These are phyloP conservation scores for Sphaerulina vaccinii DNA, from an alignment of 2,329 filamentous ascomycete genomes.

Conservation along the genomic window DNA sequence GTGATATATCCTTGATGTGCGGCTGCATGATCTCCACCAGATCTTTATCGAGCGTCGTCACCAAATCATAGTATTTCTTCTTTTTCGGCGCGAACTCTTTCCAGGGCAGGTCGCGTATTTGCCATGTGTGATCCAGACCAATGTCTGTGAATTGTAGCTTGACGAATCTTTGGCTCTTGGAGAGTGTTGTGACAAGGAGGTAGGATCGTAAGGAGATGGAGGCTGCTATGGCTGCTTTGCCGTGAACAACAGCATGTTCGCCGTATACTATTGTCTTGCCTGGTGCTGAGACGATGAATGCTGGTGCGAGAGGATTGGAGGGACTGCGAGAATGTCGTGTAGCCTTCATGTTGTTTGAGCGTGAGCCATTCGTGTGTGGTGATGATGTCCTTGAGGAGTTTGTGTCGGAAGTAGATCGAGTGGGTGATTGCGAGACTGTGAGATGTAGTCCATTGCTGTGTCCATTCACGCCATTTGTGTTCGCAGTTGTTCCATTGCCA, in stretches of 20 bases:
- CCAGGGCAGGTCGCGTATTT: slow-evolving; percentile 92
- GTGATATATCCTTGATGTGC: slow-evolving; percentile 70
- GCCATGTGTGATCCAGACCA: slow-evolving; percentile 84
- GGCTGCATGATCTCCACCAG: slow-evolving; percentile 78
- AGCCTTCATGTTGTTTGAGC: not conserved
- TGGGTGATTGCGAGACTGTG: slow-evolving; percentile 4
- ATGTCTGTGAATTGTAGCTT: slow-evolving; percentile 90
- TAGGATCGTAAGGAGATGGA: slow-evolving; percentile 94
- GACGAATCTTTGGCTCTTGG: slow-evolving; percentile 86
- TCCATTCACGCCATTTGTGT: no score
- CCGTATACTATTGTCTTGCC: slow-evolving; percentile 98
- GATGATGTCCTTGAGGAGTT: slow-evolving; percentile 6
- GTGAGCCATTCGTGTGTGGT: not conserved
- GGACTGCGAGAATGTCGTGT: slow-evolving; percentile 26
- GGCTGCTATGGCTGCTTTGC: slow-evolving; percentile 92
- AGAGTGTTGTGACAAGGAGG: slow-evolving; percentile 89
- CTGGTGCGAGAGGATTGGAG: slow-evolving; percentile 67
- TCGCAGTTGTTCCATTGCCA: not conserved
- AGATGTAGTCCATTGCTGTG: slow-evolving; percentile 1
- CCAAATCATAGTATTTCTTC: slow-evolving; percentile 87
- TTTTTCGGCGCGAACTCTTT: slow-evolving; percentile 80
- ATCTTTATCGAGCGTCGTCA: slow-evolving; percentile 76
- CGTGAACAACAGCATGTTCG: slow-evolving; percentile 96
- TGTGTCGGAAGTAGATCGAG: slow-evolving; percentile 9
- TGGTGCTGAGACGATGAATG: slow-evolving; percentile 97